Evolutionary conservation across 805 yeast species (phyloP).

Genomic region (Candida multigemmis): DNA sequence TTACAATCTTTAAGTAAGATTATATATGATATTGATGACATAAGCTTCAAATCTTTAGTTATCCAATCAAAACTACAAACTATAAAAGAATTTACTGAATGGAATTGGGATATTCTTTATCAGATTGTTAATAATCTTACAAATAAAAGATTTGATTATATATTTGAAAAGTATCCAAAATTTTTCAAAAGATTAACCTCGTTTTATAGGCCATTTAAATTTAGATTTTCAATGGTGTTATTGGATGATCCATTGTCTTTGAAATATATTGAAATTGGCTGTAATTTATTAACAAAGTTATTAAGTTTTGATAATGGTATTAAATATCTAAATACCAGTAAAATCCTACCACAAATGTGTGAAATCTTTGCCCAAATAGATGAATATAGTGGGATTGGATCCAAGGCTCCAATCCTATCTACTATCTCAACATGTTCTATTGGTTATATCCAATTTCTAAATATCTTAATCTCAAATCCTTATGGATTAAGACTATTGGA

Average conservation of each 20-base stretch:
- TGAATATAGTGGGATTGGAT: conserved; percentile 65
- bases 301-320: conserved; percentile 59
- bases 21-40: conserved; percentile 42
- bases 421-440: conserved; percentile 52
- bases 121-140: conserved; percentile 80
- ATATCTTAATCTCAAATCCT: conserved; percentile 50
- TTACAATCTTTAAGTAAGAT: conserved; percentile 2
- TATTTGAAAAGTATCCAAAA: conserved; percentile 64
- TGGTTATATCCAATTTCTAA: conserved; percentile 77
- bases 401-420: conserved; percentile 69
- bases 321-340: conserved; percentile 57
- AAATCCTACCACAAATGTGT: conserved; percentile 78
- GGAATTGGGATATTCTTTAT: conserved; percentile 79
- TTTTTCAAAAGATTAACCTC: conserved; percentile 78
- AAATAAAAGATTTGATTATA: conserved; percentile 66
- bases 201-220: conserved; percentile 87
- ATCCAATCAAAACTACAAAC: conserved; percentile 62
- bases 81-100: conserved; percentile 68
- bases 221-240: conserved; percentile 64
- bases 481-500: conserved; percentile 64
- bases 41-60: conserved; percentile 56
- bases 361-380: conserved; percentile 83
- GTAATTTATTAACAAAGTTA: conserved; percentile 61
- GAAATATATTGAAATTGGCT: conserved; percentile 63
- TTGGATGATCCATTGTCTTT: no score